Conservation (phyloP, 495 filamentous ascomycete species). For the Cladorrhinum samala region DNA sequence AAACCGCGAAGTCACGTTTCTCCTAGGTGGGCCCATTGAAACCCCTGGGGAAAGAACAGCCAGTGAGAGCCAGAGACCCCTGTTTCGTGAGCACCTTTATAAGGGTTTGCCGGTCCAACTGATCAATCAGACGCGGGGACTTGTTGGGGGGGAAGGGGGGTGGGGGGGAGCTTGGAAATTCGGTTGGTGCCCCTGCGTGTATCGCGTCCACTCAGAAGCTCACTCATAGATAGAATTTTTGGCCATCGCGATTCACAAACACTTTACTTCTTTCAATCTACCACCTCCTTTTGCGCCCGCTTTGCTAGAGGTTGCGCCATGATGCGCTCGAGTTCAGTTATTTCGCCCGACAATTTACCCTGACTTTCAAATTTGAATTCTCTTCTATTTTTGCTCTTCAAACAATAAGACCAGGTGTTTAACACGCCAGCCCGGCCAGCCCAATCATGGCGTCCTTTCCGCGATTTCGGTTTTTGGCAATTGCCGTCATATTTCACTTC, state of each 20-base stretch:
- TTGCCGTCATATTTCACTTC: constrained; percentile 89
- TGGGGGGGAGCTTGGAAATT: background rate
- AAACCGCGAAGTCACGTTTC: constrained; percentile 26
- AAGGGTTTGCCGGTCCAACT: background rate
- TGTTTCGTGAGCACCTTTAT: background rate
- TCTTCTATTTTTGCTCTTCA: background rate
- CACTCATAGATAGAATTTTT: background rate
- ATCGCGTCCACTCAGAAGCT: constrained; percentile 1
- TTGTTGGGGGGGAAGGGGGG: no score
- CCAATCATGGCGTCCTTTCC: constrained; percentile 75
- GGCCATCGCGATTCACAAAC: constrained; percentile 11
- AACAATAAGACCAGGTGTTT: constrained; percentile 6
- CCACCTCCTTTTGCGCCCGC: background rate
- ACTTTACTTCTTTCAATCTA: background rate
- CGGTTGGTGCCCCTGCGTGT: no score
- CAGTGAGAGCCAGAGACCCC: no score
- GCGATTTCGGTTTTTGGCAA: constrained; percentile 81
- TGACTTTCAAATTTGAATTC: background rate
- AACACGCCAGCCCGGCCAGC: no score
- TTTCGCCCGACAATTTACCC: constrained; percentile 1
- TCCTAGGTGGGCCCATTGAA: constrained; percentile 5
- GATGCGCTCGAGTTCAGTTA: constrained; percentile 3
- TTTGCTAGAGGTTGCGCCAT: constrained; percentile 10
- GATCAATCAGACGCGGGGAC: background rate
- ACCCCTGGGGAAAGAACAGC: constrained; percentile 3